phyloP scores from a whole-genome alignment of 1,139 yeast species.

The Debaryomyces sp. region DNA sequence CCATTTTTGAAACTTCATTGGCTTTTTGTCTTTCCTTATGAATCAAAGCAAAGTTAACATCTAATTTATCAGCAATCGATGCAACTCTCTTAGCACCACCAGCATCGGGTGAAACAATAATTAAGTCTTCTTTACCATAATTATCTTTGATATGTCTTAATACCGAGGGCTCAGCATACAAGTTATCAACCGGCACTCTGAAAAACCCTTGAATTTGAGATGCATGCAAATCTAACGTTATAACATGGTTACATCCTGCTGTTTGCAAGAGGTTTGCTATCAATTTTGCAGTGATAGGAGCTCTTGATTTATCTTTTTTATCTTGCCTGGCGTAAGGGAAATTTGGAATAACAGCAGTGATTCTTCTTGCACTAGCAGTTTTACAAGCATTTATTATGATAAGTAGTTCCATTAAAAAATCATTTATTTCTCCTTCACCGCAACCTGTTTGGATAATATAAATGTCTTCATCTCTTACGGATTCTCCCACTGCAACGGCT shows the following conservation, averaged over 20 bases:
- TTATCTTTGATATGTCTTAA: conserved; percentile 83
- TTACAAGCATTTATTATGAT: conserved; percentile 95
- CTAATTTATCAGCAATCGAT: conserved; percentile 88
- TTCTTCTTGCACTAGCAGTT: conserved; percentile 92
- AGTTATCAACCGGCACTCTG: conserved; percentile 92
- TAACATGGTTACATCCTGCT: conserved; percentile 96
- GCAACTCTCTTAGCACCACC: conserved; percentile 99
- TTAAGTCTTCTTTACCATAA: conserved; percentile 65
- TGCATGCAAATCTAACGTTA: conserved; percentile 97
- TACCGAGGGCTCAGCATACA: conserved; percentile 94
- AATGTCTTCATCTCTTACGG: conserved; percentile 95
- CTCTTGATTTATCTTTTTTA: conserved; percentile 92
- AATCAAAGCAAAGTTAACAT: conserved; percentile 90
- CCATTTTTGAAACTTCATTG: conserved; percentile 93
- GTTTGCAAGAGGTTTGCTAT: conserved; percentile 95
- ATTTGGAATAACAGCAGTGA: conserved; percentile 93
- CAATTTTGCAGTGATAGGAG: conserved; percentile 95
- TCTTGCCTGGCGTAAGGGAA: conserved; percentile 98
- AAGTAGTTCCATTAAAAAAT: conserved; percentile 80
- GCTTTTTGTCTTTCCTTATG: conserved; percentile 97
- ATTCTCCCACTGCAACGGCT: conserved; percentile 91
- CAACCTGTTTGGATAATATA: conserved; percentile 92
- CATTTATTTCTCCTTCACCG: conserved; percentile 74
- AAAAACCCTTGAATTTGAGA: conserved; percentile 98
- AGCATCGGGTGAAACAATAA: conserved; percentile 95